Conservation (phyloP, 2,329 filamentous ascomycete genomes). For the Botrytis pseudocinerea region DNA sequence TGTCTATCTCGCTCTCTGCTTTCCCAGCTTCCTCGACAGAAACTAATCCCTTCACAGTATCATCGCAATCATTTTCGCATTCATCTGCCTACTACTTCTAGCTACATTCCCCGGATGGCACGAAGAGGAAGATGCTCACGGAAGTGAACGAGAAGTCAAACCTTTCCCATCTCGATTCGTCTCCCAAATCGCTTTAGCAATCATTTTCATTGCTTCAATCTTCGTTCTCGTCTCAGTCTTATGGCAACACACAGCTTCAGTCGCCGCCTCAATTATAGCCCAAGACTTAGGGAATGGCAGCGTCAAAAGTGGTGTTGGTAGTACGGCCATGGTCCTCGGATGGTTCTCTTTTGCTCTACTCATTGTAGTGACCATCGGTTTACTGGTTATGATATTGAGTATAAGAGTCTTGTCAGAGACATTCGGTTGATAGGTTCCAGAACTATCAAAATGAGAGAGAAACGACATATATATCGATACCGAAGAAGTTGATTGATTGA, state of each 20-base stretch:
- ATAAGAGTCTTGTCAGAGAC: slow-evolving; percentile 73
- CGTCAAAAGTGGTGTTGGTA: slow-evolving; percentile 85
- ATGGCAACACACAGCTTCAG: slow-evolving; percentile 94
- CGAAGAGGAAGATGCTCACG: slow-evolving; percentile 78
- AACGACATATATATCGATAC: slow-evolving; percentile 18
- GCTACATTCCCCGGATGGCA: slow-evolving; percentile 98
- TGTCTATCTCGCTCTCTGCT: slow-evolving; percentile 11
- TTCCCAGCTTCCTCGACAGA: background rate
- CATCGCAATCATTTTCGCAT: slow-evolving; percentile 95
- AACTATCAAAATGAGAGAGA: background rate
- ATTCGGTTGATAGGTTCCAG: slow-evolving; percentile 33
- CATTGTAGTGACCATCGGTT: slow-evolving; percentile 91
- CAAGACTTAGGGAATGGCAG: slow-evolving; percentile 91
- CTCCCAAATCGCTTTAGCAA: slow-evolving; percentile 86
- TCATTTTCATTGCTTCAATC: slow-evolving; percentile 79
- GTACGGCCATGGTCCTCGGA: slow-evolving; percentile 91
- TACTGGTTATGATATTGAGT: slow-evolving; percentile 95
- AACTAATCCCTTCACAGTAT: slow-evolving; percentile 58
- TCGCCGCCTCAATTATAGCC: slow-evolving; percentile 89
- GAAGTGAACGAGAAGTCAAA: slow-evolving; percentile 87
- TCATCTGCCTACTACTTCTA: slow-evolving; percentile 90
- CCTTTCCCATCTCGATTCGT: slow-evolving; percentile 91
- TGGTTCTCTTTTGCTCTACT: slow-evolving; percentile 96
- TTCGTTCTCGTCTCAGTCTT: slow-evolving; percentile 74
- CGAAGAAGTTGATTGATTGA: slow-evolving; percentile 12